A percentile compares a stretch with the other conserved stretches of the same genome.
Evolutionary conservation across 768 basidiomycete genomes (phyloP).

Genomic region (Lyophyllum decastes): DNA sequence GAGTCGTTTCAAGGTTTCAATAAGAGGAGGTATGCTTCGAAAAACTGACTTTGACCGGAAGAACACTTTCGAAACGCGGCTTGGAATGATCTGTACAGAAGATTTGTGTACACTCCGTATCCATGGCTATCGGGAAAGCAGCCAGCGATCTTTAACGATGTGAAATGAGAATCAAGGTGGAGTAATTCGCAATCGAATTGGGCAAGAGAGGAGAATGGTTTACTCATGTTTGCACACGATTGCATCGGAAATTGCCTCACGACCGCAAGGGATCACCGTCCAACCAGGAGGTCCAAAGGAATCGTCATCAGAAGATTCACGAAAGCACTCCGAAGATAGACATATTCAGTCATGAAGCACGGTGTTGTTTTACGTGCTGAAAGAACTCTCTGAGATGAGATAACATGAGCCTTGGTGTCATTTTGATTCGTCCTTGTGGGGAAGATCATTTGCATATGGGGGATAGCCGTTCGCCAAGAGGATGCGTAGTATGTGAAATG

Average conservation of each 20-base stretch:
- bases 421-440: no score
- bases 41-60: background rate
- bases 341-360: no score
- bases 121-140: background rate
- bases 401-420: no score
- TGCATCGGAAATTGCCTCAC: slow-evolving; percentile 10
- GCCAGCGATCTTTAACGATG: background rate
- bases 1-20: no score
- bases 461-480: no score
- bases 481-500: background rate
- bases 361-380: no score
- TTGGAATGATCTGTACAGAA: no score
- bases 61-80: no score
- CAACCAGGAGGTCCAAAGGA: background rate
- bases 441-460: no score
- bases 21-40: no score
- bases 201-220: slow-evolving; percentile 3
- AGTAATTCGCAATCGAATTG: background rate
- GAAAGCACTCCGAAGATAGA: no score
- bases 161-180: background rate
- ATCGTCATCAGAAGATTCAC: background rate
- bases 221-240: slow-evolving; percentile 12
- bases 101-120: background rate
- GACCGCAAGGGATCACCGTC: background rate
- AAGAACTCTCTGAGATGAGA: no score